These are phyloP conservation scores for Aspergillus cavernicola DNA, from an alignment of 495 filamentous ascomycete genomes.

Conservation along the genomic window DNA sequence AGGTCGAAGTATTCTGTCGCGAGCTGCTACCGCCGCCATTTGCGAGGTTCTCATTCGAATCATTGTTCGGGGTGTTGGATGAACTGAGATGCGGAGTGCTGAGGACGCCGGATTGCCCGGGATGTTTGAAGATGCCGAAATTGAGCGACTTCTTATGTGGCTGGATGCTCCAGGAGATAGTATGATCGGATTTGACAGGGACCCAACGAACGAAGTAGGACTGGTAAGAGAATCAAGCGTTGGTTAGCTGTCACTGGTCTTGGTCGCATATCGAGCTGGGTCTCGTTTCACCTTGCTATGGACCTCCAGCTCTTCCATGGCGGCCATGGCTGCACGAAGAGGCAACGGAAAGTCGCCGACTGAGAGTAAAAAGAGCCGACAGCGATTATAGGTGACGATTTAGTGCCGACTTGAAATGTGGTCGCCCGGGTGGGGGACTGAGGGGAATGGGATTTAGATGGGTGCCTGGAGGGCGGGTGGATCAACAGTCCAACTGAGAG, in stretches of 20 bases:
- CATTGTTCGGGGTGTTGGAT: constrained; percentile 41
- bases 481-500: background rate
- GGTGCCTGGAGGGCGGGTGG: constrained; percentile 4
- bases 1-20: constrained; percentile 47
- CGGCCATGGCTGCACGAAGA: constrained; percentile 74
- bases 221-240: constrained; percentile 41
- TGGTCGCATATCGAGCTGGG: background rate
- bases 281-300: constrained; percentile 90
- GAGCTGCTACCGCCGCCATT: constrained; percentile 30
- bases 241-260: constrained; percentile 1
- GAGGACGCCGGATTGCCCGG: constrained; percentile 58
- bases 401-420: background rate
- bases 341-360: background rate
- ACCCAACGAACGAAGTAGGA: constrained; percentile 98
- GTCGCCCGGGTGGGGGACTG: background rate
- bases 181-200: constrained; percentile 78
- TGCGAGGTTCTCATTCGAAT: constrained; percentile 40
- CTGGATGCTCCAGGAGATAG: constrained; percentile 96
- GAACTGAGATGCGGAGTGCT: constrained; percentile 37
- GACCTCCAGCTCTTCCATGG: constrained; percentile 95
- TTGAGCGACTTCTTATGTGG: constrained; percentile 98
- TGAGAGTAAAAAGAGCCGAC: background rate
- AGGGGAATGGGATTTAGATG: background rate
- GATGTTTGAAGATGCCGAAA: constrained; percentile 96
- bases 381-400: background rate